Conservation (phyloP, 169 alveolate genomes). For the Cryptosporidium ubiquitum region DNA sequence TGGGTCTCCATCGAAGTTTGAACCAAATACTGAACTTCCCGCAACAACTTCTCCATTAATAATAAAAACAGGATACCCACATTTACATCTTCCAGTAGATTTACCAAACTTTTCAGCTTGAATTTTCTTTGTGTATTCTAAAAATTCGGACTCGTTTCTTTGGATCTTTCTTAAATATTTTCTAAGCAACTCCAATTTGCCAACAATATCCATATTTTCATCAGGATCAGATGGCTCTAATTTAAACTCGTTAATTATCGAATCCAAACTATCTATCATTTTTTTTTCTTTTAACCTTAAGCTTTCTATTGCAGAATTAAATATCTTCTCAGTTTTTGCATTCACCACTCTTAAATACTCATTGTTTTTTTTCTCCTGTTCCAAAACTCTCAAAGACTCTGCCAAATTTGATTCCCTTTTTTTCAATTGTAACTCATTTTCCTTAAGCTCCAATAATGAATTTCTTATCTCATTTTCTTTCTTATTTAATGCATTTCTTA, state of each 20-base stretch:
- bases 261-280: not conserved
- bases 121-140: not conserved
- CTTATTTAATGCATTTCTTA: not conserved
- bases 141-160: constrained; percentile 3
- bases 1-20: not conserved
- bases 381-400: constrained; percentile 7
- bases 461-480: constrained; percentile 14
- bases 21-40: not conserved
- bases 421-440: constrained; percentile 3
- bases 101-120: constrained; percentile 12
- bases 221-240: not conserved
- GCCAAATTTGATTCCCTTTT: constrained; percentile 12
- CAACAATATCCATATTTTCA: not conserved
- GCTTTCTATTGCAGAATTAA: constrained; percentile 10
- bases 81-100: constrained; percentile 18
- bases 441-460: not conserved
- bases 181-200: not conserved
- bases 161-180: not conserved
- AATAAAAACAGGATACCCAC: constrained; percentile 39
- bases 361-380: constrained; percentile 23
- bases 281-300: constrained; percentile 10
- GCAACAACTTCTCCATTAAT: constrained; percentile 18
- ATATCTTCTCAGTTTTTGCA: constrained; percentile 19
- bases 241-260: constrained; percentile 13
- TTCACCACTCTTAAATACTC: constrained; percentile 48